Evolutionary conservation across 768 basidiomycete genomes (phyloP).

Genomic region (Hebeloma cylindrosporum): DNA sequence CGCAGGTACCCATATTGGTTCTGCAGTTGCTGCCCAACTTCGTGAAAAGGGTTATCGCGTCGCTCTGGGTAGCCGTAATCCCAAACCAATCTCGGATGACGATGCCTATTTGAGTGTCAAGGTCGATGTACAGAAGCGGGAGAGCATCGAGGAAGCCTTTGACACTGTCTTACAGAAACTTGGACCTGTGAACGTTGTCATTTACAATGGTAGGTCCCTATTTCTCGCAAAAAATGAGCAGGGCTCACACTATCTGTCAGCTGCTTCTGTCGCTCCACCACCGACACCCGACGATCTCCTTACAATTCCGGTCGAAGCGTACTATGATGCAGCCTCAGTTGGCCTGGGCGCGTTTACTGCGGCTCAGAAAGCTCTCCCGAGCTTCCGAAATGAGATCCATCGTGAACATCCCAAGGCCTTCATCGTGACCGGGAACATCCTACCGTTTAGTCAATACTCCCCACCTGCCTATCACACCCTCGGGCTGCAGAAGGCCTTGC

Average conservation of each 20-base stretch:
- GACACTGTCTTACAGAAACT: slow-evolving; percentile 34
- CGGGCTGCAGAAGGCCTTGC: slow-evolving; percentile 25
- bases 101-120: slow-evolving; percentile 31
- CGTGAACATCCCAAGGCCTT: slow-evolving; percentile 28
- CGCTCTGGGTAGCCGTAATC: slow-evolving; percentile 29
- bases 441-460: slow-evolving; percentile 21
- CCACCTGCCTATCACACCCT: slow-evolving; percentile 14
- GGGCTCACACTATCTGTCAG: slow-evolving; percentile 4
- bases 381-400: slow-evolving; percentile 24
- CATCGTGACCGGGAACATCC: slow-evolving; percentile 32
- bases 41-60: slow-evolving; percentile 29
- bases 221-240: not conserved
- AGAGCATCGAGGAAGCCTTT: slow-evolving; percentile 38
- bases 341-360: slow-evolving; percentile 23
- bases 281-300: slow-evolving; percentile 21
- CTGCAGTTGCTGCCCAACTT: slow-evolving; percentile 25
- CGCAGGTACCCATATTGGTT: slow-evolving; percentile 27
- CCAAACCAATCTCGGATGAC: slow-evolving; percentile 10
- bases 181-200: slow-evolving; percentile 44
- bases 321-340: slow-evolving; percentile 15
- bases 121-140: slow-evolving; percentile 35
- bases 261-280: slow-evolving; percentile 15
- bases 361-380: slow-evolving; percentile 27
- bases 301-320: slow-evolving; percentile 22
- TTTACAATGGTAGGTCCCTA: slow-evolving; percentile 40